These are phyloP conservation scores for Vaccinium macrocarpon DNA, from an alignment of 148 eudicot genomes.

Conservation along the genomic window DNA sequence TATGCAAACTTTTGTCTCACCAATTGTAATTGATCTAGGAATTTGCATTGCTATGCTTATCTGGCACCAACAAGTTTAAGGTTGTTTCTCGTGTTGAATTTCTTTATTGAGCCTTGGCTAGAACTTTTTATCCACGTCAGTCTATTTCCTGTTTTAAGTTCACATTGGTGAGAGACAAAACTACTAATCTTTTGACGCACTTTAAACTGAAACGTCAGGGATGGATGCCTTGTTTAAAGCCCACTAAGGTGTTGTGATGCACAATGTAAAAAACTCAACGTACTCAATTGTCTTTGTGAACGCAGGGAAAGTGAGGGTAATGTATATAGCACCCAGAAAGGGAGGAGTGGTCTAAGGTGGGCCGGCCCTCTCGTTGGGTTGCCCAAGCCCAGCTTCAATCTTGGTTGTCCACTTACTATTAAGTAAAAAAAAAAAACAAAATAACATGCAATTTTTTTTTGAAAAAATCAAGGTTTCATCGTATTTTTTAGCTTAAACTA, in stretches of 20 bases:
- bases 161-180: not conserved
- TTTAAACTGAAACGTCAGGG: not conserved
- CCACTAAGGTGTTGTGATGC: not conserved
- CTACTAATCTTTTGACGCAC: not conserved
- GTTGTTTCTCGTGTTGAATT: constrained; percentile 1
- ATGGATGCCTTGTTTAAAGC: not conserved
- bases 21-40: not conserved
- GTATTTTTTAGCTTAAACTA: too few species aligned
- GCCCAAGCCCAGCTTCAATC: too few species aligned
- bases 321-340: not conserved
- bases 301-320: not conserved
- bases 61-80: not conserved
- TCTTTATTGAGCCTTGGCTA: not conserved
- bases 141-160: not conserved
- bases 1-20: not conserved
- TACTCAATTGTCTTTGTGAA: not conserved
- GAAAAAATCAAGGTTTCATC: too few species aligned
- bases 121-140: not conserved
- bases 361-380: too few species aligned
- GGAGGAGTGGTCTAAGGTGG: not conserved
- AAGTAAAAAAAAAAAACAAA: too few species aligned
- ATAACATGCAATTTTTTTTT: too few species aligned
- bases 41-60: not conserved
- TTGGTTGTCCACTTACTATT: too few species aligned
- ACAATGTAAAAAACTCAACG: not conserved